Evolutionary conservation across 345 rosid genomes (phyloP).

Genomic region (Mercurialis annua): DNA sequence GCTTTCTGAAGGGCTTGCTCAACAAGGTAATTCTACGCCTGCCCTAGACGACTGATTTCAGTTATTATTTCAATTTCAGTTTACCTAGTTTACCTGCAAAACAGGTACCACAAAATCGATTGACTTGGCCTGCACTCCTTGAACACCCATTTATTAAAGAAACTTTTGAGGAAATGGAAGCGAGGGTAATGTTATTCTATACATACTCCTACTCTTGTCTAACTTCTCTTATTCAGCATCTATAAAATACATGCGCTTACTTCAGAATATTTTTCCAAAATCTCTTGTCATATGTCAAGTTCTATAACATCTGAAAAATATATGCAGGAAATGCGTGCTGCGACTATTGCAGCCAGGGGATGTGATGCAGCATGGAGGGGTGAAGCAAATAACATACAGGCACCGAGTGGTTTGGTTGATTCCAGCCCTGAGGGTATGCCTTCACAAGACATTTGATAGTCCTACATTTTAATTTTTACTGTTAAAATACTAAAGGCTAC

Average conservation of each 20-base stretch:
- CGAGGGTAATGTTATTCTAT: constrained; percentile 49
- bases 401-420: constrained; percentile 37
- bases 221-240: not conserved
- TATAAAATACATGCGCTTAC: not conserved
- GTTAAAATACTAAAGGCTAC: constrained; percentile 12
- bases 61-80: constrained; percentile 1
- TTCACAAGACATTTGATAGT: constrained; percentile 7
- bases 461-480: constrained; percentile 8
- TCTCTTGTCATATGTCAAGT: constrained; percentile 17
- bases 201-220: not conserved
- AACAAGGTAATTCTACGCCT: constrained; percentile 54
- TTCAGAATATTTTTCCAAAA: constrained; percentile 9
- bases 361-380: constrained; percentile 42
- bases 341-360: constrained; percentile 35
- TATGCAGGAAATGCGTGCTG: constrained; percentile 48
- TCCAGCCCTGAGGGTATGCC: constrained; percentile 30
- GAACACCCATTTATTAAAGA: constrained; percentile 95
- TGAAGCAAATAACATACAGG: constrained; percentile 44
- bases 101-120: constrained; percentile 86
- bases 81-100: constrained; percentile 23
- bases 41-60: constrained; percentile 2
- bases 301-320: constrained; percentile 22
- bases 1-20: constrained; percentile 92
- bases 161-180: constrained; percentile 53
- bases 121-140: constrained; percentile 93